Base-by-base conservation (phyloP, 139 green algal genomes). In the Chlorella vulgaris region DNA sequence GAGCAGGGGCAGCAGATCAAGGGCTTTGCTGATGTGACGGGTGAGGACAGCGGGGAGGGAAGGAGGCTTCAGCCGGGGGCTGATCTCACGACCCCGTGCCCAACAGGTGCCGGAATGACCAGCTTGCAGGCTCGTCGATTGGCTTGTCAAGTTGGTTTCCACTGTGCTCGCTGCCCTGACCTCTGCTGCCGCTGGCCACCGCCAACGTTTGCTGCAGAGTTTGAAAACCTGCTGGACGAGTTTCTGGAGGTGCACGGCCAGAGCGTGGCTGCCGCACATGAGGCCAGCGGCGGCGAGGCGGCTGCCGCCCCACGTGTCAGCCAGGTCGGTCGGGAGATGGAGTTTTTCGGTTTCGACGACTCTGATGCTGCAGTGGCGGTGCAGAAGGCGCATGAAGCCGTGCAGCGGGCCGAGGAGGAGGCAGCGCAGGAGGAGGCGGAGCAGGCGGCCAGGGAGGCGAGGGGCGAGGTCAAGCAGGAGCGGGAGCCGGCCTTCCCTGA, bases 161-260 rank as follows among this genome's bases (percentile, higher is more conserved):
- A n/a, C n/a, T n/a, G n/a, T n/a, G n/a, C n/a, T n/a, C n/a, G 71
- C 85, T 35, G 40, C 38, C 60, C 2, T 38, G 3, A 1, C n/a
- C 28, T 38, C 28, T 38, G 22, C 24, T 8, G 60, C 60, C 60
- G 15, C 26, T 2, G 24, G 60, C n/a, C 24, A 67, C 60, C 8
- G 62, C 62, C 29, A 28, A n/a, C 62, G 29, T 33, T 47, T 4
- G 3, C 33, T 47, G 36, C 77, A 29, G 80, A 88, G 35, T 96
- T 94, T 81, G 83, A 76, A 4, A 68, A 74, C 66, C 61, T 97
- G 50, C 71, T 98, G 76, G 87, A 96, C 76, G 88, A 97, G 73
- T 97, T 97, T 78, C 80, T 97, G 78, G 66, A 62, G 38, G 81
- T 86, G 50, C 78, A 91, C 35, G 60, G 43, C 18, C 67, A 63